These are phyloP conservation scores for Chaetomium sp. DNA, from an alignment of 2,329 filamentous ascomycete genomes.

Conservation along the genomic window DNA sequence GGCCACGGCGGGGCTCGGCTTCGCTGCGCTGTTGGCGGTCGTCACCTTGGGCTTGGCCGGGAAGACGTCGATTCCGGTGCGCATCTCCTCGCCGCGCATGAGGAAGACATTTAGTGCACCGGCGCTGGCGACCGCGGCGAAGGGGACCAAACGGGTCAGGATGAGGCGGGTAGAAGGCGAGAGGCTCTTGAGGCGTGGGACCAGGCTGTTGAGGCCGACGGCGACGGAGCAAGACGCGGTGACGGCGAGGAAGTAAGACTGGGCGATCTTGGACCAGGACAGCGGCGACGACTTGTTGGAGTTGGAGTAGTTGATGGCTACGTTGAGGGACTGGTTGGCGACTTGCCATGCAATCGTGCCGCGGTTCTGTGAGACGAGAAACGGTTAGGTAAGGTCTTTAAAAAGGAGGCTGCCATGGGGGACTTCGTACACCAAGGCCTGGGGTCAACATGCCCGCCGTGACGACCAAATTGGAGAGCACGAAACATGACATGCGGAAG, in stretches of 20 bases:
- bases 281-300: conserved; percentile 95
- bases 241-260: conserved; percentile 89
- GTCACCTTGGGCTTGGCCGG: conserved; percentile 54
- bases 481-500: conserved; percentile 96
- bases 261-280: conserved; percentile 68
- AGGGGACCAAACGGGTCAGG: conserved; percentile 83
- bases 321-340: conserved; percentile 94
- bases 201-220: conserved; percentile 81
- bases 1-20: background rate
- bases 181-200: conserved; percentile 73
- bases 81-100: conserved; percentile 95
- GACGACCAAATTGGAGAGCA: conserved; percentile 86
- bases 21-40: conserved; percentile 32
- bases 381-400: background rate
- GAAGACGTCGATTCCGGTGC: conserved; percentile 85
- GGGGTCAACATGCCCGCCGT: conserved; percentile 97
- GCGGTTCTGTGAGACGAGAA: conserved; percentile 47
- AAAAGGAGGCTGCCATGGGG: no score
- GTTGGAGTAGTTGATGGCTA: conserved; percentile 95
- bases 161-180: conserved; percentile 69
- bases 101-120: conserved; percentile 93
- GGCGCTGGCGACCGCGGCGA: conserved; percentile 87
- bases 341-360: conserved; percentile 94
- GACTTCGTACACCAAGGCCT: conserved; percentile 58
- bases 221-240: conserved; percentile 91